A percentile compares a stretch with the other conserved stretches of the same genome.
phyloP scores from a whole-genome alignment of 2,329 filamentous ascomycete species.

The Pseudohalonectria lignicola region DNA sequence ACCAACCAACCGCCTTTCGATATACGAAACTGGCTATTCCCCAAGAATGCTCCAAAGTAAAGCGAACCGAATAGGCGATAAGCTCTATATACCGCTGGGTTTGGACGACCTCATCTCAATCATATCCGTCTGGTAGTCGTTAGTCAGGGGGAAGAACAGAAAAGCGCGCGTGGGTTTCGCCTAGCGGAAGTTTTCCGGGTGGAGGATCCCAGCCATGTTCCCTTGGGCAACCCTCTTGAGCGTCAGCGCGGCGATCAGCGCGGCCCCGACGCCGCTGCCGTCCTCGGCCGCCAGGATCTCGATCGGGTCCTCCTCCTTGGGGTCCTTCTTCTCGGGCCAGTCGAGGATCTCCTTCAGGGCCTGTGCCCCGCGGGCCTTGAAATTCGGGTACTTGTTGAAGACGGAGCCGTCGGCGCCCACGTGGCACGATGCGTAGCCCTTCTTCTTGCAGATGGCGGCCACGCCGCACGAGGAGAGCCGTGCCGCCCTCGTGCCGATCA shows the following conservation, averaged over 20 bases:
- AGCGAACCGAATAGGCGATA: too few species aligned
- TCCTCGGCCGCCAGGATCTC: constrained; percentile 87
- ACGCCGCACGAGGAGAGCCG: constrained; percentile 91
- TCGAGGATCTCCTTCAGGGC: constrained; percentile 92
- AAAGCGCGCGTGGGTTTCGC: too few species aligned
- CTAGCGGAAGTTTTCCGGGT: constrained; percentile 50
- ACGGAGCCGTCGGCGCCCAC: constrained; percentile 95
- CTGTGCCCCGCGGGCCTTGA: constrained; percentile 83
- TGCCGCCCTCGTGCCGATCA: constrained; percentile 90
- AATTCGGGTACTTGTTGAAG: constrained; percentile 98
- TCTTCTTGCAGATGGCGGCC: constrained; percentile 94
- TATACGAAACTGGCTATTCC: too few species aligned
- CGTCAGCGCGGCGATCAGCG: constrained; percentile 73
- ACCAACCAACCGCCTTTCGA: too few species aligned
- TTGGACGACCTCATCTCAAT: too few species aligned
- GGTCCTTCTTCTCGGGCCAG: constrained; percentile 63
- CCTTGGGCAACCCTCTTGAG: constrained; percentile 53
- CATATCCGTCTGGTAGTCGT: too few species aligned
- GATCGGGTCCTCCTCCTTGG: constrained; percentile 73
- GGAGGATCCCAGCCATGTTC: constrained; percentile 52
- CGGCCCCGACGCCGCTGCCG: constrained; percentile 92
- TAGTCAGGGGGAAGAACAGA: too few species aligned
- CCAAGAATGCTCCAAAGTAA: too few species aligned
- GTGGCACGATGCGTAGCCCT: constrained; percentile 76
- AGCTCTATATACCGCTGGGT: too few species aligned